phyloP scores from a whole-genome alignment of 1,139 yeast species.

The Meyerozyma athensensis region DNA sequence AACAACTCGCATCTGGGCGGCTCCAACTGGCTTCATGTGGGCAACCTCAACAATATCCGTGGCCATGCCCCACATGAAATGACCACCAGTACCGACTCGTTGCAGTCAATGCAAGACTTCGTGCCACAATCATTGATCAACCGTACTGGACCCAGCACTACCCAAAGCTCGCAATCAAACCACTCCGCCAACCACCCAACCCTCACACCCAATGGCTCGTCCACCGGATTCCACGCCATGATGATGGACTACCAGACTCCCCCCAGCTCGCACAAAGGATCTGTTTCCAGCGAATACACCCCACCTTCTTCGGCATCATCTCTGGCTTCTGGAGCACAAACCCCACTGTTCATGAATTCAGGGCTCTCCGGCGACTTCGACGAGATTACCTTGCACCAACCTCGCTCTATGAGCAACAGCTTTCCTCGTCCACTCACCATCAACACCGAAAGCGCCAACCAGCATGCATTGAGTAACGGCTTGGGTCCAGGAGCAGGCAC shows the following conservation, averaged over 20 bases:
- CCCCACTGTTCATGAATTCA: conserved; percentile 15
- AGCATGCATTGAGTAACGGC: conserved; percentile 25
- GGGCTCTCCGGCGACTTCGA: conserved; percentile 17
- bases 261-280: conserved; percentile 35
- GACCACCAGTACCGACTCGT: conserved; percentile 33
- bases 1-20: conserved; percentile 35
- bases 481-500: conserved; percentile 16
- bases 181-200: conserved; percentile 6
- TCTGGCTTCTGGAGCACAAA: conserved; percentile 8
- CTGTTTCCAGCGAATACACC: conserved; percentile 21
- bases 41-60: conserved; percentile 36
- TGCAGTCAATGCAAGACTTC: conserved; percentile 42
- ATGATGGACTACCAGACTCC: conserved; percentile 45
- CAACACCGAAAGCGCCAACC: conserved; percentile 32
- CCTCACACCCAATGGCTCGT: conserved; percentile 11
- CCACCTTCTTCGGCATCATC: conserved; percentile 16
- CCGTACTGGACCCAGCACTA: conserved; percentile 16
- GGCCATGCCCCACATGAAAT: conserved; percentile 13
- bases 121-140: conserved; percentile 40
- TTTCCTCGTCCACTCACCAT: conserved; percentile 38
- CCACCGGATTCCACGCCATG: conserved; percentile 22
- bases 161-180: conserved; percentile 6
- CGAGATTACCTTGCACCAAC: conserved; percentile 17
- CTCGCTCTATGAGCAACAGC: conserved; percentile 15
- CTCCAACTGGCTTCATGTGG: conserved; percentile 43